Conservation (phyloP, 2,329 filamentous ascomycete genomes). For the Penicillium decumbens region DNA sequence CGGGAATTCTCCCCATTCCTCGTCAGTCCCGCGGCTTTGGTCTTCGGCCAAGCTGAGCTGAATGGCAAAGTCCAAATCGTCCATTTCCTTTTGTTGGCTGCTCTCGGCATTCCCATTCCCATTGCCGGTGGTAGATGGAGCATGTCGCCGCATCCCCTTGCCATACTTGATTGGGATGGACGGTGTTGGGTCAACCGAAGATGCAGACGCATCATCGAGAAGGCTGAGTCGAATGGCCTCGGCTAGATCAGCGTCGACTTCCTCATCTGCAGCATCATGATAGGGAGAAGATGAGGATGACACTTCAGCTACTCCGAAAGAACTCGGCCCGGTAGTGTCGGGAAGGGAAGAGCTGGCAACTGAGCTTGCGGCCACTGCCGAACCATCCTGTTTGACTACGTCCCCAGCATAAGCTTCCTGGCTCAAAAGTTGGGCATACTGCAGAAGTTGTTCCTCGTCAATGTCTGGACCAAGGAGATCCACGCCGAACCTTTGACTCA, state of each 20-base stretch:
- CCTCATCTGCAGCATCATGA: slow-evolving; percentile 43
- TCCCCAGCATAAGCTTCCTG: slow-evolving; percentile 55
- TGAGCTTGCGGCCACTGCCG: slow-evolving; percentile 34
- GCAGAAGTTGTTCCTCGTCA: slow-evolving; percentile 59
- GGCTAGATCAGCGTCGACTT: slow-evolving; percentile 55
- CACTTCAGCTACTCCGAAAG: slow-evolving; percentile 26
- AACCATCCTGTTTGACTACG: slow-evolving; percentile 43
- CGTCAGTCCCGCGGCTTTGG: slow-evolving; percentile 40
- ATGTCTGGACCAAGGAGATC: slow-evolving; percentile 59
- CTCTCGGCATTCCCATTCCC: slow-evolving; percentile 27
- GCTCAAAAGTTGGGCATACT: slow-evolving; percentile 59
- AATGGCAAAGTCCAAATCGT: slow-evolving; percentile 59
- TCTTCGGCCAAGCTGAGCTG: slow-evolving; percentile 60
- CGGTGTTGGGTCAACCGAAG: slow-evolving; percentile 15
- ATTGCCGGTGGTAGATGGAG: slow-evolving; percentile 14
- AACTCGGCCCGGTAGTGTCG: slow-evolving; percentile 35
- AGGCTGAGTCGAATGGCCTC: slow-evolving; percentile 58
- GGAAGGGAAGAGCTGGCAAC: slow-evolving; percentile 37
- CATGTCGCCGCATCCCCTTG: slow-evolving; percentile 21
- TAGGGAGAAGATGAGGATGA: slow-evolving; percentile 37
- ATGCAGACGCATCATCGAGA: slow-evolving; percentile 32
- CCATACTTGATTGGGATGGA: slow-evolving; percentile 37
- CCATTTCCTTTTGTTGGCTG: slow-evolving; percentile 46
- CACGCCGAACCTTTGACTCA: slow-evolving; percentile 78
- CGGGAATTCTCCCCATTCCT: slow-evolving; percentile 34